These are phyloP conservation scores for Teratosphaeria nubilosa DNA, from an alignment of 2,329 filamentous ascomycete species.

Conservation along the genomic window DNA sequence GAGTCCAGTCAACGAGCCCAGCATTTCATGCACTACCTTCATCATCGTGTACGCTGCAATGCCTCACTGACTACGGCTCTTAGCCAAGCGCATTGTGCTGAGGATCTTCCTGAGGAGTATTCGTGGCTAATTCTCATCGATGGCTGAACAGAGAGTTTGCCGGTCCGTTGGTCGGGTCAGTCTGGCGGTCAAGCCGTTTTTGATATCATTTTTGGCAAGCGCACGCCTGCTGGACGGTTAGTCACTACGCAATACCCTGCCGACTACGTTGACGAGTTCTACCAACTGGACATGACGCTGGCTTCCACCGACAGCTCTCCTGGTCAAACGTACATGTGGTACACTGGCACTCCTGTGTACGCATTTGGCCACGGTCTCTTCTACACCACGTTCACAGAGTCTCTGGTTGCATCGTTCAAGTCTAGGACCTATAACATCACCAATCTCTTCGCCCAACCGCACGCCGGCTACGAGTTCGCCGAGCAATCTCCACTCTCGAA, in stretches of 20 bases:
- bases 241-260: constrained; percentile 28
- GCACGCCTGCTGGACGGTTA: constrained; percentile 33
- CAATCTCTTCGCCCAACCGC: constrained; percentile 19
- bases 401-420: constrained; percentile 1
- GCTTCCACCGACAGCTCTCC: constrained; percentile 27
- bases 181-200: constrained; percentile 32
- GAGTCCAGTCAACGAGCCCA: background rate
- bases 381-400: constrained; percentile 31
- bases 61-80: background rate
- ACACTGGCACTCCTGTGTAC: constrained; percentile 28
- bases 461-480: constrained; percentile 14
- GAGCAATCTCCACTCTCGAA: constrained; percentile 24
- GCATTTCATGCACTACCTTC: background rate
- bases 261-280: constrained; percentile 25
- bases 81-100: background rate
- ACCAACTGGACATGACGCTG: constrained; percentile 20
- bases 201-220: constrained; percentile 33
- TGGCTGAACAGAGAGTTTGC: background rate
- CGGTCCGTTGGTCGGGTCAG: constrained; percentile 21
- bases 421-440: constrained; percentile 25
- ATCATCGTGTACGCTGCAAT: background rate
- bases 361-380: constrained; percentile 35
- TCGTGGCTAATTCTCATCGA: background rate
- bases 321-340: constrained; percentile 37
- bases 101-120: background rate